Conservation (phyloP, 2,329 filamentous ascomycete species). For the Fusarium lateritium region DNA sequence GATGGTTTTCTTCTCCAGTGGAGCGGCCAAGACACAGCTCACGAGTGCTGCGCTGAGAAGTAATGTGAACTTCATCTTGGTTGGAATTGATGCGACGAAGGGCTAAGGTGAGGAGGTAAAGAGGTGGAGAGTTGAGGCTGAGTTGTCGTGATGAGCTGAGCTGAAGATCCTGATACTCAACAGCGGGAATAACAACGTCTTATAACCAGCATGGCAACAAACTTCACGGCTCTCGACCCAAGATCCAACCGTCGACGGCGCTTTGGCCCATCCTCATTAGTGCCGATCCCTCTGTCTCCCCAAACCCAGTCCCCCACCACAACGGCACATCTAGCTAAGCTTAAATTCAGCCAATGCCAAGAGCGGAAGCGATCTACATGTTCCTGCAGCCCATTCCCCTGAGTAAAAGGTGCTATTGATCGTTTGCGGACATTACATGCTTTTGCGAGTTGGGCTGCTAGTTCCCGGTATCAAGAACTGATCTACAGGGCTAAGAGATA, state of each 20-base stretch:
- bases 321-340: background rate
- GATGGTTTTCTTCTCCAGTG: background rate
- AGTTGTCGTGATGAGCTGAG: background rate
- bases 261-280: background rate
- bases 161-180: background rate
- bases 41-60: slow-evolving; percentile 9
- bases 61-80: slow-evolving; percentile 28
- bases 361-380: background rate
- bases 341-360: background rate
- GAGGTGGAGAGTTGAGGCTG: background rate
- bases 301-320: slow-evolving; percentile 1
- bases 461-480: background rate
- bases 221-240: background rate
- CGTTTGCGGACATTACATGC: background rate
- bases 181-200: background rate
- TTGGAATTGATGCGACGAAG: too few species aligned
- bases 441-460: background rate
- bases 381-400: background rate
- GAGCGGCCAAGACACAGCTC: background rate
- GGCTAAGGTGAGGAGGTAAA: background rate
- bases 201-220: slow-evolving; percentile 1
- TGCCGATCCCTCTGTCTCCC: slow-evolving; percentile 3
- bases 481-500: background rate
- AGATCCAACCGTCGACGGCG: background rate
- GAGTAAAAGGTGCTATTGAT: background rate